A percentile compares a stretch with the other conserved stretches of the same genome.
These are phyloP conservation scores for Angomonas desouzai DNA, from an alignment of 208 protist genomes.

Conservation along the genomic window DNA sequence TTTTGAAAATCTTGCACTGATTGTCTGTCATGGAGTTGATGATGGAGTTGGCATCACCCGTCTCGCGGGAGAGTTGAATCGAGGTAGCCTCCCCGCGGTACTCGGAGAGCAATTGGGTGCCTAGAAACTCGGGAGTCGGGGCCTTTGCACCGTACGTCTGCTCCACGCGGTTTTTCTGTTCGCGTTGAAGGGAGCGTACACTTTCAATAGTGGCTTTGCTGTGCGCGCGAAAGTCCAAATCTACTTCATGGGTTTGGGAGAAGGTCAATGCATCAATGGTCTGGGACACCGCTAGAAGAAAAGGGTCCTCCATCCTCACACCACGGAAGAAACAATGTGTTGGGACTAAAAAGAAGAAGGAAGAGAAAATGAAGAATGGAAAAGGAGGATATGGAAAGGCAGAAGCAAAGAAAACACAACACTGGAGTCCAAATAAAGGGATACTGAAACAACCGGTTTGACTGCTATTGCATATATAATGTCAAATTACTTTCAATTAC, in stretches of 20 bases:
- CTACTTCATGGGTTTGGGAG: constrained; percentile 65
- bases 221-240: constrained; percentile 72
- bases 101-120: constrained; percentile 49
- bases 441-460: no score
- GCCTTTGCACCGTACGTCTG: constrained; percentile 52
- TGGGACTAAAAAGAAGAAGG: background rate
- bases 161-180: constrained; percentile 75
- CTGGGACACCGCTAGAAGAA: constrained; percentile 27
- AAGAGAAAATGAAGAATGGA: background rate
- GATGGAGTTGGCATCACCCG: constrained; percentile 32
- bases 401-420: background rate
- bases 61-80: constrained; percentile 49
- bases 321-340: background rate
- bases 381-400: background rate
- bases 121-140: constrained; percentile 52
- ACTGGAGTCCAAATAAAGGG: no score
- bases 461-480: no score
- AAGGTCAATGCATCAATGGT: constrained; percentile 74
- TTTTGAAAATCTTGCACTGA: constrained; percentile 74
- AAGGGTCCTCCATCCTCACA: constrained; percentile 22
- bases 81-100: constrained; percentile 76
- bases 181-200: constrained; percentile 60
- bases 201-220: constrained; percentile 56
- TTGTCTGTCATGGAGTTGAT: constrained; percentile 47
- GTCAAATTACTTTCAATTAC: constrained; percentile 2